Conservation (phyloP, 2,329 filamentous ascomycete species). For the Pseudophaeomoniella oleicola region DNA sequence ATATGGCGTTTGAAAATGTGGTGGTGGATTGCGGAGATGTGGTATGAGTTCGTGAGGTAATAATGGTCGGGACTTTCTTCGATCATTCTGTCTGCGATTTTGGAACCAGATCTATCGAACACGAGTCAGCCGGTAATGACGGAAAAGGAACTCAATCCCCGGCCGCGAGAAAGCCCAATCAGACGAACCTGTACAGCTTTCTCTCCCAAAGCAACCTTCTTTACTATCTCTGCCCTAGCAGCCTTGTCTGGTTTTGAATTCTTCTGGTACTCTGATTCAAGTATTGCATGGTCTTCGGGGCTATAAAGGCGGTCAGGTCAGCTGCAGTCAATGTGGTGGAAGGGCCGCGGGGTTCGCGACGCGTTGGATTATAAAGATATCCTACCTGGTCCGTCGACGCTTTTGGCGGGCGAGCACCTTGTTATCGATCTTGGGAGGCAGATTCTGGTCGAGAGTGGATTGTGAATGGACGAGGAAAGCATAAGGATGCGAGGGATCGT, state of each 20-base stretch:
- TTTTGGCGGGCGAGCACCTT: slow-evolving; percentile 46
- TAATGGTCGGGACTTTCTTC: slow-evolving; percentile 73
- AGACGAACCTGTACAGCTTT: slow-evolving; percentile 87
- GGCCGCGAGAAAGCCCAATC: too few species aligned
- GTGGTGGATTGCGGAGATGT: slow-evolving; percentile 9
- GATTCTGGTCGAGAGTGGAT: slow-evolving; percentile 38
- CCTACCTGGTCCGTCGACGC: slow-evolving; percentile 46
- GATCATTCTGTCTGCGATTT: slow-evolving; percentile 83
- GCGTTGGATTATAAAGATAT: slow-evolving; percentile 4
- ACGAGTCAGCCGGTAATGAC: slow-evolving; percentile 1
- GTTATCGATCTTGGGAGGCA: slow-evolving; percentile 44
- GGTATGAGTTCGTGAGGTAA: slow-evolving; percentile 57
- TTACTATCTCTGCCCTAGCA: slow-evolving; percentile 69
- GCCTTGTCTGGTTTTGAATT: slow-evolving; percentile 89
- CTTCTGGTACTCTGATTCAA: slow-evolving; percentile 69
- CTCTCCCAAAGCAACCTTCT: slow-evolving; percentile 75
- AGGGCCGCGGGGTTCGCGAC: not conserved
- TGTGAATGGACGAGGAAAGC: slow-evolving; percentile 48
- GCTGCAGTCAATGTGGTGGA: not conserved
- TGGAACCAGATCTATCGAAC: slow-evolving; percentile 82
- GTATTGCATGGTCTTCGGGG: slow-evolving; percentile 73
- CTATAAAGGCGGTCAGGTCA: slow-evolving; percentile 27
- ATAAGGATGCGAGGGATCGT: slow-evolving; percentile 18
- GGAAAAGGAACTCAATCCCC: too few species aligned
- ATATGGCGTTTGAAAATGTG: not conserved